Evolutionary conservation across 345 rosid genomes (phyloP).

Genomic region (Clarkia xantiana): DNA sequence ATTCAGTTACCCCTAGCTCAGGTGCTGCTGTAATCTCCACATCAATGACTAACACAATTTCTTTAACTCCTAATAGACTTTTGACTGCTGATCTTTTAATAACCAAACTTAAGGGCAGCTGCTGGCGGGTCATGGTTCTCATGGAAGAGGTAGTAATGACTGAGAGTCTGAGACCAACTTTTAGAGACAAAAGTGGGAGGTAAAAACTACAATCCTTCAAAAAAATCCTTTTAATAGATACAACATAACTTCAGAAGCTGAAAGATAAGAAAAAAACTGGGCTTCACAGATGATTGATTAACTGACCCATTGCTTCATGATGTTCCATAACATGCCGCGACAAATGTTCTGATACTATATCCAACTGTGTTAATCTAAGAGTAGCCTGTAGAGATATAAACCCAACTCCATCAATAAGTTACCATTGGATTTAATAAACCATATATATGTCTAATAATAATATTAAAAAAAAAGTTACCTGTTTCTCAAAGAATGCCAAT

Average conservation of each 20-base stretch:
- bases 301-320: slow-evolving; percentile 97
- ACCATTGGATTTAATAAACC: slow-evolving; percentile 1
- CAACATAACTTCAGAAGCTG: not conserved
- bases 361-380: slow-evolving; percentile 77
- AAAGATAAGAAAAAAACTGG: slow-evolving; percentile 1
- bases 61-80: too few relatives aligned
- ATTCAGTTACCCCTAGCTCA: too few relatives aligned
- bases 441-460: slow-evolving; percentile 1
- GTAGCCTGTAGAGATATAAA: slow-evolving; percentile 40
- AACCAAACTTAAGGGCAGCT: too few relatives aligned
- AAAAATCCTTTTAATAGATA: not conserved
- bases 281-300: not conserved
- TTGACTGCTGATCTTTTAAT: too few relatives aligned
- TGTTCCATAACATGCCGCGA: slow-evolving; percentile 88
- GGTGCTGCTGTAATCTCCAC: too few relatives aligned
- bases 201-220: too few relatives aligned
- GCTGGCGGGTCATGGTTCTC: too few relatives aligned
- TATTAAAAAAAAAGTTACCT: slow-evolving; percentile 33
- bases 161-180: too few relatives aligned
- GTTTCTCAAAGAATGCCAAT: slow-evolving; percentile 62
- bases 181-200: too few relatives aligned
- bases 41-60: too few relatives aligned
- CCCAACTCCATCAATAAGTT: not conserved
- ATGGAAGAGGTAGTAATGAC: too few relatives aligned
- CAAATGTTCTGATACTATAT: slow-evolving; percentile 63